phyloP scores from a whole-genome alignment of 2,329 filamentous ascomycete species.

The Zasmidium angulare region DNA sequence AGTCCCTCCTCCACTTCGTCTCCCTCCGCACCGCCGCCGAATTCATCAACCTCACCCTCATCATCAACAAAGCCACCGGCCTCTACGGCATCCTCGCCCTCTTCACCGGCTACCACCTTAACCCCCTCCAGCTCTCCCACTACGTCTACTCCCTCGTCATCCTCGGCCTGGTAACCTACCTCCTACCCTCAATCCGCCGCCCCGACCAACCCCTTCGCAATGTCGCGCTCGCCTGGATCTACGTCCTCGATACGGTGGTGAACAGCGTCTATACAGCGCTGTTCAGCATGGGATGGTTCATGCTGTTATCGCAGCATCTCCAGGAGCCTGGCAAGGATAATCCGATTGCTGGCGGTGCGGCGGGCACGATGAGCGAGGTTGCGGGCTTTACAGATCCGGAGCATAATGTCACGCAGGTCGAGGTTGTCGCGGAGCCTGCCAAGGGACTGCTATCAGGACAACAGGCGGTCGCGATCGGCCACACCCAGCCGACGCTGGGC shows the following conservation, averaged over 20 bases:
- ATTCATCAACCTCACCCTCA: constrained; percentile 75
- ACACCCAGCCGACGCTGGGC: constrained; percentile 49
- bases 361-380: constrained; percentile 59
- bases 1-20: constrained; percentile 85
- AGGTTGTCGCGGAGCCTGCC: constrained; percentile 52
- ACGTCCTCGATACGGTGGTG: constrained; percentile 76
- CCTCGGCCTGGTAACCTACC: constrained; percentile 65
- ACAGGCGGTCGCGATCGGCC: constrained; percentile 51
- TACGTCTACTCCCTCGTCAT: constrained; percentile 82
- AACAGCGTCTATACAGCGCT: constrained; percentile 79
- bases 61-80: constrained; percentile 90
- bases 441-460: constrained; percentile 50
- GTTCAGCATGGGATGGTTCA: constrained; percentile 84
- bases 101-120: constrained; percentile 81
- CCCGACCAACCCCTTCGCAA: constrained; percentile 62
- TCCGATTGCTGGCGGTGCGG: constrained; percentile 43
- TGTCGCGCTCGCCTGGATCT: constrained; percentile 80
- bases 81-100: constrained; percentile 88
- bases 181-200: constrained; percentile 75
- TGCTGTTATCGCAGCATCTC: constrained; percentile 64
- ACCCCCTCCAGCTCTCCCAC: constrained; percentile 80
- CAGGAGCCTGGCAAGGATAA: constrained; percentile 36
- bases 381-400: constrained; percentile 65
- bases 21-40: constrained; percentile 84
- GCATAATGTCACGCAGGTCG: constrained; percentile 57